Evolutionary conservation across 805 yeast species (phyloP), one percentile per base, ranked within the genome.

Genomic region (Barnettozyma pratensis): DNA sequence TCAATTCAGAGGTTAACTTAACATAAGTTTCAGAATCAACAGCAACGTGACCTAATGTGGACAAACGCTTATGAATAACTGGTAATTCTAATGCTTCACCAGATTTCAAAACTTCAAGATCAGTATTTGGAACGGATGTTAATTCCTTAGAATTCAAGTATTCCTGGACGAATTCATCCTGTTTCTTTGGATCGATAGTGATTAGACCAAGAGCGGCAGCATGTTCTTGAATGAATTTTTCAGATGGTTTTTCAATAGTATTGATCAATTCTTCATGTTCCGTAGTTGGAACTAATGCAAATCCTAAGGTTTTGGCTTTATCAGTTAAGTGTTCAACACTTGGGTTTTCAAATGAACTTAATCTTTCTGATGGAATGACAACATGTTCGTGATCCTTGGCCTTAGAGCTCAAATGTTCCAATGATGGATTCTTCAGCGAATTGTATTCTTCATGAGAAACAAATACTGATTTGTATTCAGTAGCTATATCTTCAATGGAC

Each of bases 11-110:
- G n/a, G 36, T 29, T 14, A 52, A 25, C 7, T 47, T 48, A 2
- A 47, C 47, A 44, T 50, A 50, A 11, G 43, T 46, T 7, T 37
- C 44, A 7, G 40, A 37, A 10, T 47, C 54, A 4, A 60, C 39
- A 10, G 59, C 32, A n/a, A 46, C 47, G 28, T 52, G 48, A 6
- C 55, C 59, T 7, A 48, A 12, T 7, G 41, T 37, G 8, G 38
- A 41, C 6, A 41, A 26, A 4, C 45, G 31, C 5, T 38, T 25
- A 3, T n/a, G 10, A 2, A 48, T 7, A 5, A 26, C 45, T 5
- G 40, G 39, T 4, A 43, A 11, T 11, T 37, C 40, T 10, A 48
- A 14, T 11, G 52, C 49, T 12, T 57, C 59, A 6, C 44, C 47
- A 31, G 46, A 27, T 6, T 56, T 47, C 9, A 66, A 29, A 3